phyloP scores from a whole-genome alignment of 345 rosid genomes.

The Eucalyptus regnans region DNA sequence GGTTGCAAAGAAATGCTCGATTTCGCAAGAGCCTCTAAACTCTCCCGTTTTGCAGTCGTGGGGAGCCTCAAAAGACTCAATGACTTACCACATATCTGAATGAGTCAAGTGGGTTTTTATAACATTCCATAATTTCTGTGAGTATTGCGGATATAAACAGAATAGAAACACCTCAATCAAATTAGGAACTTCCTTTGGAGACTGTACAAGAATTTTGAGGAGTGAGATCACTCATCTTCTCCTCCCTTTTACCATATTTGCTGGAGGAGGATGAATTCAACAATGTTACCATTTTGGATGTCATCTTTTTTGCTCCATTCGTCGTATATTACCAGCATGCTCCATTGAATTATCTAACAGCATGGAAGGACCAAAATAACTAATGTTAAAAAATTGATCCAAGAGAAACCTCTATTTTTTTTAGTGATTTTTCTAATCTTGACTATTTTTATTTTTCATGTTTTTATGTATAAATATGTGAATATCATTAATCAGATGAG shows the following conservation, averaged over 20 bases:
- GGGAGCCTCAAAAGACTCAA: not conserved
- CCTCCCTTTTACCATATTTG: not conserved
- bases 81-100: not conserved
- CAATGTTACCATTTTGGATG: not conserved
- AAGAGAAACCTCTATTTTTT: too few species aligned
- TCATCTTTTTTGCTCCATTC: too few species aligned
- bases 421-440: too few species aligned
- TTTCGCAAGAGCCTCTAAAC: not conserved
- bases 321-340: not conserved
- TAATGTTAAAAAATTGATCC: too few species aligned
- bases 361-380: too few species aligned
- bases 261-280: not conserved
- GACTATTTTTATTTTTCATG: too few species aligned
- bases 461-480: too few species aligned
- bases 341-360: too few species aligned
- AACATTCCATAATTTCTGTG: fast-evolving
- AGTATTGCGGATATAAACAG: fast-evolving
- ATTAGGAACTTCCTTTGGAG: not conserved
- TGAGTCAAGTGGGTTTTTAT: fast-evolving
- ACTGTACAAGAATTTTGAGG: not conserved
- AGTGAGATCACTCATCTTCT: not conserved
- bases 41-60: not conserved
- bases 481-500: too few species aligned
- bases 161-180: not conserved
- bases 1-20: not conserved